Evolutionary conservation across 2,329 filamentous ascomycete genomes (phyloP).

Genomic region (Fusarium metavorans): DNA sequence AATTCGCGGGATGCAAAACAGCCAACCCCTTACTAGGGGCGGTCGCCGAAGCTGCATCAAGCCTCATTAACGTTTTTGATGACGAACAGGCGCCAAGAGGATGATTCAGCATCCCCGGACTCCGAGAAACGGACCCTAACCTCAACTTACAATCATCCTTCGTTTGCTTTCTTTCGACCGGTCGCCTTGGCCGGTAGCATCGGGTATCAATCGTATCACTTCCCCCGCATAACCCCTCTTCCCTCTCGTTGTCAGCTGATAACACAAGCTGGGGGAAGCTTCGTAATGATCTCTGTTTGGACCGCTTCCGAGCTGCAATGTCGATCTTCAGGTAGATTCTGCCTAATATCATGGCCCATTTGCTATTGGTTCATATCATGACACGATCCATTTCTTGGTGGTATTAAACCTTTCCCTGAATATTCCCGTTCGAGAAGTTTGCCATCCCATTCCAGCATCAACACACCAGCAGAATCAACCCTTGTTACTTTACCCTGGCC

Average conservation of each 20-base stretch:
- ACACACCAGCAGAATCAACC: neutral
- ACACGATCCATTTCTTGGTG: neutral
- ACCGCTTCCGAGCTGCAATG: neutral
- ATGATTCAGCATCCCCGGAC: neutral
- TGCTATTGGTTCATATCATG: neutral
- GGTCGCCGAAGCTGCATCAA: neutral
- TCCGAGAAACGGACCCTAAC: neutral
- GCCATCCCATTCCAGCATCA: neutral
- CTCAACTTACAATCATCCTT: neutral
- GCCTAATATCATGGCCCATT: constrained; percentile 5
- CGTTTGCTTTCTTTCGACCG: too few relatives aligned
- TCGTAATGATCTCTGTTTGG: neutral
- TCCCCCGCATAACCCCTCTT: neutral
- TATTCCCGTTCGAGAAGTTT: neutral
- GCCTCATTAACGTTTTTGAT: neutral
- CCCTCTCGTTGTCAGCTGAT: neutral
- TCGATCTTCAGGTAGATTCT: constrained; percentile 7
- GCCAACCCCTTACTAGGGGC: neutral
- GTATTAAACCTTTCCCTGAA: constrained; percentile 12
- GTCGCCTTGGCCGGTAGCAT: neutral
- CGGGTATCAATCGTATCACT: neutral
- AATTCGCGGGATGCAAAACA: neutral
- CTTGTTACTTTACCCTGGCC: neutral
- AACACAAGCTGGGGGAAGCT: neutral
- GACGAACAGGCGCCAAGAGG: neutral